Percentiles rank a stretch among this genome's conserved stretches.
phyloP scores from a whole-genome alignment of 208 protist species.

The Trypanosoma mega region DNA sequence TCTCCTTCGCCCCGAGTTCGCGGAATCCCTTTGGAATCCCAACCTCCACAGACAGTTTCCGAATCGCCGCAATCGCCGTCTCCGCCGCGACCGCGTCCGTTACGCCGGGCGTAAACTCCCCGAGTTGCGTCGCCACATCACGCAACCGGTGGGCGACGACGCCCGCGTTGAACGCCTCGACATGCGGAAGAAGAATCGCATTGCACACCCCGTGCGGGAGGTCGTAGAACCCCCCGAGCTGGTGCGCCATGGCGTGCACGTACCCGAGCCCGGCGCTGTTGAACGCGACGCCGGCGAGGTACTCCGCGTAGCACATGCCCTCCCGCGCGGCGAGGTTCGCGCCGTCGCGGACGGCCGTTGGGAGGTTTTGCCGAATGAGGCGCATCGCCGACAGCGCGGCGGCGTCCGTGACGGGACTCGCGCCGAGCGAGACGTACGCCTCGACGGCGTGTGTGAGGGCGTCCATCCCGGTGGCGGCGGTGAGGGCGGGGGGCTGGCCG shows the following conservation, averaged over 20 bases:
- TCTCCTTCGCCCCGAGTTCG: constrained; percentile 49
- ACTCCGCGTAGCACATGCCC: constrained; percentile 84
- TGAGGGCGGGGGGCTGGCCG: constrained; percentile 71
- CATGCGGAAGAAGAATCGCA: constrained; percentile 82
- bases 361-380: constrained; percentile 67
- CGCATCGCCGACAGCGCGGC: constrained; percentile 71
- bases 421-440: constrained; percentile 64
- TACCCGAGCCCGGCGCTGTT: constrained; percentile 88
- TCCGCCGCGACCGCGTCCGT: constrained; percentile 45
- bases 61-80: constrained; percentile 56
- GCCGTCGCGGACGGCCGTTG: constrained; percentile 45
- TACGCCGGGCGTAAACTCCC: constrained; percentile 36
- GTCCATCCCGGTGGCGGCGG: constrained; percentile 91
- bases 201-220: constrained; percentile 88
- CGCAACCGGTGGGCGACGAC: constrained; percentile 55
- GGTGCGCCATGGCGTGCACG: constrained; percentile 89
- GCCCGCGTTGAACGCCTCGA: constrained; percentile 64
- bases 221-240: constrained; percentile 83
- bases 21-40: constrained; percentile 64
- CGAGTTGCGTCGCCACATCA: constrained; percentile 51
- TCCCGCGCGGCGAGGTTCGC: constrained; percentile 53
- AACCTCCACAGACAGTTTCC: constrained; percentile 39
- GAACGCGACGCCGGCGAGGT: constrained; percentile 91
- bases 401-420: constrained; percentile 64
- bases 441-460: constrained; percentile 90